A percentile compares a stretch with the other conserved stretches of the same genome.
These are phyloP conservation scores for Talaromyces marneffei DNA, from an alignment of 2,329 filamentous ascomycete species.

Conservation along the genomic window DNA sequence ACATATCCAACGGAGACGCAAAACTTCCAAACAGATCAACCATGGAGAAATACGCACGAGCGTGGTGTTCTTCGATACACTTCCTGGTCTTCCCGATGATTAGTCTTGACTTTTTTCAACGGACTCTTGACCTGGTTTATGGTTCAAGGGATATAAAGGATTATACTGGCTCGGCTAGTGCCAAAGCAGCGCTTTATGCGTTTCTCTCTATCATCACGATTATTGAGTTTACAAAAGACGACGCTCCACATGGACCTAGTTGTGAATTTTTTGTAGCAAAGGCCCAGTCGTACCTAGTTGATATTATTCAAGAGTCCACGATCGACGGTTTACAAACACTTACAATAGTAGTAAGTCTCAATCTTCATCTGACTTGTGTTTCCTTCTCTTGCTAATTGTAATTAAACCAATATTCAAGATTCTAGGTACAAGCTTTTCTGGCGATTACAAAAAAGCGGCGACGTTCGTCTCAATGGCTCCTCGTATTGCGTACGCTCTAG, in stretches of 20 bases:
- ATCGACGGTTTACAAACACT: neutral
- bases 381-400: neutral
- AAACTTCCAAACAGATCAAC: neutral
- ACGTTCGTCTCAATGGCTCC: neutral
- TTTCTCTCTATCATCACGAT: neutral
- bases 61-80: neutral
- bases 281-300: neutral
- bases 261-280: neutral
- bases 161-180: neutral
- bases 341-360: neutral
- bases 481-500: neutral
- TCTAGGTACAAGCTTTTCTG: neutral
- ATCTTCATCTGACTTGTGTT: neutral
- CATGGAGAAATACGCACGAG: neutral
- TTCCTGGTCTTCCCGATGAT: neutral
- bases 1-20: neutral
- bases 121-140: neutral
- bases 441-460: neutral
- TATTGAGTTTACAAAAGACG: neutral
- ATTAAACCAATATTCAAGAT: no score
- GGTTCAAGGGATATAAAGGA: neutral
- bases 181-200: neutral
- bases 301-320: neutral
- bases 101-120: neutral
- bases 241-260: neutral